phyloP scores from a whole-genome alignment of 768 basidiomycete genomes.

The Mycena maculata region DNA sequence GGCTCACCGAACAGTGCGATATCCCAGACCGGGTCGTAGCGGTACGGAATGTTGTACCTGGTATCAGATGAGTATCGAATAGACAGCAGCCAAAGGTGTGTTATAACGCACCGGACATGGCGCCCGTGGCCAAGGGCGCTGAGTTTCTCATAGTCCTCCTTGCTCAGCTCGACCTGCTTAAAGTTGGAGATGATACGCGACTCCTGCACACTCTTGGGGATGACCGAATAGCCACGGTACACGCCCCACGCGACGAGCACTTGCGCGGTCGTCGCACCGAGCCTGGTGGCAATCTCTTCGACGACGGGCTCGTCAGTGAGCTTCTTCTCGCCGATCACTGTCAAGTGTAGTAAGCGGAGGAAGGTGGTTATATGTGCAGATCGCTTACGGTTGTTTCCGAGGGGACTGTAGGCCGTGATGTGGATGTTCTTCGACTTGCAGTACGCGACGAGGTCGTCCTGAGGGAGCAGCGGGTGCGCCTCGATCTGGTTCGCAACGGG shows the following conservation, averaged over 20 bases:
- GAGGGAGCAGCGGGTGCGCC: slow-evolving; percentile 82
- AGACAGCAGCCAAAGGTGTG: neutral
- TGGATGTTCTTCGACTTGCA: slow-evolving; percentile 55
- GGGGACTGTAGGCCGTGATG: slow-evolving; percentile 68
- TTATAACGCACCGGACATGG: slow-evolving; percentile 51
- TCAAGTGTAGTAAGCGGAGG: slow-evolving; percentile 6
- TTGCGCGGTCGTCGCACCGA: slow-evolving; percentile 79
- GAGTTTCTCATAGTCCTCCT: slow-evolving; percentile 76
- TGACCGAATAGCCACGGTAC: slow-evolving; percentile 81
- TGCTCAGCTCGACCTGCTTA: slow-evolving; percentile 73
- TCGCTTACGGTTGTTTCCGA: slow-evolving; percentile 80
- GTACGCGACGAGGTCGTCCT: slow-evolving; percentile 78
- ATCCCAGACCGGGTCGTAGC: slow-evolving; percentile 73
- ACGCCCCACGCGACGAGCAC: slow-evolving; percentile 87
- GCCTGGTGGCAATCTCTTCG: slow-evolving; percentile 68
- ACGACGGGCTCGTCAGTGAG: slow-evolving; percentile 77
- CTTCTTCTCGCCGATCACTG: slow-evolving; percentile 70
- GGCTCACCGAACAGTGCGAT: slow-evolving; percentile 78
- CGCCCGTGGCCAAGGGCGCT: slow-evolving; percentile 61
- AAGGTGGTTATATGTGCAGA: neutral
- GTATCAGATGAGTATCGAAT: neutral
- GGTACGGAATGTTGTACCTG: slow-evolving; percentile 75
- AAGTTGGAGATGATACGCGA: slow-evolving; percentile 83
- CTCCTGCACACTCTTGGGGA: slow-evolving; percentile 85
- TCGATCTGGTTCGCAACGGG: slow-evolving; percentile 88